Conservation (phyloP, 169 alveolate species). For the Perkinsus marinus region DNA sequence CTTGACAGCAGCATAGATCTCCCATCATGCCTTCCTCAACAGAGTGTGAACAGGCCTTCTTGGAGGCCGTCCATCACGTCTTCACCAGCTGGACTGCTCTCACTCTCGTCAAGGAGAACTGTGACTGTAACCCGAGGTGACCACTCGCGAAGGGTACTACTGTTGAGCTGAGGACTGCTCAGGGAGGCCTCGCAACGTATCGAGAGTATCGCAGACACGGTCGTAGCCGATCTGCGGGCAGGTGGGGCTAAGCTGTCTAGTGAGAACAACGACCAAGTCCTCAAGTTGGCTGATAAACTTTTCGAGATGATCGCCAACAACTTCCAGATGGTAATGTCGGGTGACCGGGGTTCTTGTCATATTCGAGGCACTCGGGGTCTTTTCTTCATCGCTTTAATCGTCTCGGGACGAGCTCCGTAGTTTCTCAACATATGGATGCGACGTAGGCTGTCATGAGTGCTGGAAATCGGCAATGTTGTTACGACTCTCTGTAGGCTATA, state of each 20-base stretch:
- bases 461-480: too few relatives aligned
- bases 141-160: not conserved
- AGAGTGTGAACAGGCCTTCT: not conserved
- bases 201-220: not conserved
- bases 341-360: too few relatives aligned
- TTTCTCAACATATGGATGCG: too few relatives aligned
- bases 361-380: too few relatives aligned
- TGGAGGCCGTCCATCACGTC: not conserved
- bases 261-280: not conserved
- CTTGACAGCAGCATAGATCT: too few relatives aligned
- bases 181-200: not conserved
- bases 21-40: not conserved
- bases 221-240: not conserved
- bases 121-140: not conserved
- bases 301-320: not conserved
- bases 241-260: not conserved
- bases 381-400: too few relatives aligned
- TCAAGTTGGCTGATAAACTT: not conserved
- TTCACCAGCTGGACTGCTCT: not conserved
- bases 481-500: too few relatives aligned
- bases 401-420: too few relatives aligned
- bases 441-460: too few relatives aligned
- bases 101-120: not conserved
- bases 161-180: not conserved
- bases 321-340: not conserved